Conservation (phyloP, 805 yeast species). For the Saccharomycopsis sp. region DNA sequence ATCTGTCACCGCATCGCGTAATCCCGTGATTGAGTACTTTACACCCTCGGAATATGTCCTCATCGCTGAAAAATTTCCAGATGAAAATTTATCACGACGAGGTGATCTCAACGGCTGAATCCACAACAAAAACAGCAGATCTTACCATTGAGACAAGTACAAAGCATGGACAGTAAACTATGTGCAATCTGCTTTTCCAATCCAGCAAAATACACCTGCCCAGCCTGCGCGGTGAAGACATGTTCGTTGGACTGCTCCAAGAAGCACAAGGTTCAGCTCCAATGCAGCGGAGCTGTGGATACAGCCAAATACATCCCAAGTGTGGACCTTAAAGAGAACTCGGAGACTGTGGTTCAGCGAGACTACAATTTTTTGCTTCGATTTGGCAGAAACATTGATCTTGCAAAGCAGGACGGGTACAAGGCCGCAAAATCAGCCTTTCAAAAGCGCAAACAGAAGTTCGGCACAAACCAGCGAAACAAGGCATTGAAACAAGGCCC, state of each 20-base stretch:
- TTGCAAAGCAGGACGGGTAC: conserved; percentile 46
- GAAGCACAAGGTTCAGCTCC: conserved; percentile 53
- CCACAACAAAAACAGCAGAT: too few species aligned
- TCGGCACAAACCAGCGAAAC: background rate
- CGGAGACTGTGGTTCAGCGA: conserved; percentile 51
- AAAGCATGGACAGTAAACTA: conserved; percentile 6
- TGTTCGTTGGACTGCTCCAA: conserved; percentile 71
- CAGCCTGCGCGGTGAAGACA: conserved; percentile 60
- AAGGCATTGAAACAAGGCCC: conserved; percentile 1
- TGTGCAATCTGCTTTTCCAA: conserved; percentile 42
- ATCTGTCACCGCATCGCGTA: background rate
- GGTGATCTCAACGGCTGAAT: background rate
- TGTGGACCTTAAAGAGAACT: conserved; percentile 30
- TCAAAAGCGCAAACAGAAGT: conserved; percentile 12
- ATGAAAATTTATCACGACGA: background rate
- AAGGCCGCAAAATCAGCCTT: conserved; percentile 14
- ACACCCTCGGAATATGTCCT: background rate
- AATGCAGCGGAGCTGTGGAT: conserved; percentile 64
- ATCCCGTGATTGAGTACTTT: background rate
- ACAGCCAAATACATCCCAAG: conserved; percentile 48
- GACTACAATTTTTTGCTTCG: conserved; percentile 72
- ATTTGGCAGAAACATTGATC: conserved; percentile 51
- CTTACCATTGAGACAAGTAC: background rate
- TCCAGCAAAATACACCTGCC: conserved; percentile 65
- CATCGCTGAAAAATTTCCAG: background rate